phyloP scores from a whole-genome alignment of 2,329 filamentous ascomycete genomes.

The Mollisiaceae sp. region DNA sequence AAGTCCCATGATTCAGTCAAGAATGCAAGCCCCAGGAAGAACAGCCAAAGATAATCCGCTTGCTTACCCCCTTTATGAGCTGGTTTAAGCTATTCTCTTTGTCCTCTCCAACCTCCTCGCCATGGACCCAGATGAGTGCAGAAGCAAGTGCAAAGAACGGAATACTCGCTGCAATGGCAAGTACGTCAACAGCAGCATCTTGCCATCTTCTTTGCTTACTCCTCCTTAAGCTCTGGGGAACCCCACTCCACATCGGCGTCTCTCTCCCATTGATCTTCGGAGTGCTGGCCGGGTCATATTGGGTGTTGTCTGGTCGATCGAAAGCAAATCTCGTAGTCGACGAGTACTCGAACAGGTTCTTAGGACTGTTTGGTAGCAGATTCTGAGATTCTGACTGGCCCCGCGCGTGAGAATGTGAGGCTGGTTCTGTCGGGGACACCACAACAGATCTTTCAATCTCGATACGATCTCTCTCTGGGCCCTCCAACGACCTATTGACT shows the following conservation, averaged over 20 bases:
- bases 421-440: constrained; percentile 2
- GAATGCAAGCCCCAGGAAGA: not conserved
- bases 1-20: not conserved
- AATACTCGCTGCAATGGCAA: constrained; percentile 14
- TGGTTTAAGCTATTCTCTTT: constrained; percentile 25
- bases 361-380: constrained; percentile 22
- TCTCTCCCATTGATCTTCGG: constrained; percentile 16
- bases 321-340: constrained; percentile 18
- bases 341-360: constrained; percentile 27
- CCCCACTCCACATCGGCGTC: constrained; percentile 20
- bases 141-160: constrained; percentile 29
- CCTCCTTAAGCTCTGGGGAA: constrained; percentile 21
- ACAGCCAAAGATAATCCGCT: not conserved
- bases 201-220: constrained; percentile 19
- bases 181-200: constrained; percentile 18
- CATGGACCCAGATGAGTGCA: constrained; percentile 21
- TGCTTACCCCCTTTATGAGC: constrained; percentile 24
- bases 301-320: constrained; percentile 11
- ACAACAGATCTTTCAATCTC: constrained; percentile 15
- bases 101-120: constrained; percentile 13
- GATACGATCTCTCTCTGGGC: constrained; percentile 14
- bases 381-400: constrained; percentile 25
- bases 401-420: constrained; percentile 19
- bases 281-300: not conserved
- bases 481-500: constrained; percentile 21